These are phyloP conservation scores for Trametes coccinea DNA, from an alignment of 768 basidiomycete species.

Conservation along the genomic window DNA sequence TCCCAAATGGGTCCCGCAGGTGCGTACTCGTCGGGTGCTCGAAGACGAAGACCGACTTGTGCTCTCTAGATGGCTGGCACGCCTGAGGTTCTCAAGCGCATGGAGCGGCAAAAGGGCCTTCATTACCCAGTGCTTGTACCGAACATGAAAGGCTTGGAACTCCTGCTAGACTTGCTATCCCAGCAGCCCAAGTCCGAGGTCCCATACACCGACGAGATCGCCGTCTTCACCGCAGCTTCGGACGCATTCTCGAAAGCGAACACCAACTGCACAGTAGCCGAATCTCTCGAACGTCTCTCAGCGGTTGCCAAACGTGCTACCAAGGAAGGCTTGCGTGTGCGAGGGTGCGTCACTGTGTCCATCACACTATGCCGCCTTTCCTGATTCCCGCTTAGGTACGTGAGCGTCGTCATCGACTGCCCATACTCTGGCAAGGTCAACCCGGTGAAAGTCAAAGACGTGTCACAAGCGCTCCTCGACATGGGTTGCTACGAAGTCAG, in stretches of 20 bases:
- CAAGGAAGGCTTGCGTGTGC: slow-evolving; percentile 64
- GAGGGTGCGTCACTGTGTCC: slow-evolving; percentile 40
- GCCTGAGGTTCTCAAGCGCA: slow-evolving; percentile 62
- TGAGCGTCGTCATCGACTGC: slow-evolving; percentile 81
- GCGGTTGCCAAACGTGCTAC: slow-evolving; percentile 62
- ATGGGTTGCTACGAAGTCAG: slow-evolving; percentile 97
- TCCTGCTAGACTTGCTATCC: slow-evolving; percentile 59
- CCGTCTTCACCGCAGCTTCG: slow-evolving; percentile 87
- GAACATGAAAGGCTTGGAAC: slow-evolving; percentile 74
- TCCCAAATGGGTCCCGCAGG: slow-evolving; percentile 94
- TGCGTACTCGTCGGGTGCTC: slow-evolving; percentile 27
- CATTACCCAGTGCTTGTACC: slow-evolving; percentile 83
- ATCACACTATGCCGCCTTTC: neutral
- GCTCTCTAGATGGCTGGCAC: slow-evolving; percentile 83
- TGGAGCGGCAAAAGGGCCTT: slow-evolving; percentile 52
- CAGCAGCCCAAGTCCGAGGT: slow-evolving; percentile 32
- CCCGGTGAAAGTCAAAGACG: slow-evolving; percentile 60
- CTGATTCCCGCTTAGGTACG: slow-evolving; percentile 54
- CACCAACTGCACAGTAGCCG: slow-evolving; percentile 71
- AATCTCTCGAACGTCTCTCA: slow-evolving; percentile 65
- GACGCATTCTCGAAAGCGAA: slow-evolving; percentile 87
- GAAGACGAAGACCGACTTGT: neutral
- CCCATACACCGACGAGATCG: slow-evolving; percentile 76
- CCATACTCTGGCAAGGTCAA: slow-evolving; percentile 85
- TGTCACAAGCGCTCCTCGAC: slow-evolving; percentile 68